Base-by-base conservation (phyloP, 1,284 basidiomycete genomes). In the Leccinum fallax region DNA sequence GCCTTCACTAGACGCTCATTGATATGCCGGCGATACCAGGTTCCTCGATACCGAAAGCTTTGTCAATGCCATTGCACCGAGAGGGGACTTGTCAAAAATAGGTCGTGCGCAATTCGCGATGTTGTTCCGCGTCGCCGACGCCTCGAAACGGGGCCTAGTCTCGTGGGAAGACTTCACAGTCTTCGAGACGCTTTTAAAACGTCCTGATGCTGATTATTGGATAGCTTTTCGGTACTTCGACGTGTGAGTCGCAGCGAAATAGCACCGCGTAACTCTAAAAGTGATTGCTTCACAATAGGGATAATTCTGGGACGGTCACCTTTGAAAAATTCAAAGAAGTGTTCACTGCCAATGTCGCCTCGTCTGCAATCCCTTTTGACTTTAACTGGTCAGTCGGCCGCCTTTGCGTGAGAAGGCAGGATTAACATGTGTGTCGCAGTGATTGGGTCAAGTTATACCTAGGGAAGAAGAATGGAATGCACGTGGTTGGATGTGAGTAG, bases 191-290 rank as follows among this genome's bases (percentile, higher is more conserved):
- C 79, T 94, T 67, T 78, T 95, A 70, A 94, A 95, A 76, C 83
- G 94, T 69, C 91, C 94, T 51, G 94, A 97, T 77, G 94, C 95
- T 38, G 94, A 96, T 75, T 95, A 96, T 76, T 93, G 92, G 85
- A 95, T 97, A 75, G 95, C 95, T 28, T 98, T 98, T 81, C 89
- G 92, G 73, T 96, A 94, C 74, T 98, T 98, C 74, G 95, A 98
- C 77, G 89, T 90, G 94, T 95, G 79, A 73, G 92, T 83, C 16
- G 6, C 10, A 16, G 34, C 15, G 21, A 48, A 46, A 57, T n/a
- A 30, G n/a, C 19, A 2, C n/a, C 24, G 2, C 34, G 28, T 34
- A 60, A 59, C 46, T 51, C 54, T 63, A 43, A 34, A 66, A 55
- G 43, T 46, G 43, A 43, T 43, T 40, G 15, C 5, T 57, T 43